These are phyloP conservation scores for Stemphylium beticola DNA, from an alignment of 2,329 filamentous ascomycete species.

Conservation along the genomic window DNA sequence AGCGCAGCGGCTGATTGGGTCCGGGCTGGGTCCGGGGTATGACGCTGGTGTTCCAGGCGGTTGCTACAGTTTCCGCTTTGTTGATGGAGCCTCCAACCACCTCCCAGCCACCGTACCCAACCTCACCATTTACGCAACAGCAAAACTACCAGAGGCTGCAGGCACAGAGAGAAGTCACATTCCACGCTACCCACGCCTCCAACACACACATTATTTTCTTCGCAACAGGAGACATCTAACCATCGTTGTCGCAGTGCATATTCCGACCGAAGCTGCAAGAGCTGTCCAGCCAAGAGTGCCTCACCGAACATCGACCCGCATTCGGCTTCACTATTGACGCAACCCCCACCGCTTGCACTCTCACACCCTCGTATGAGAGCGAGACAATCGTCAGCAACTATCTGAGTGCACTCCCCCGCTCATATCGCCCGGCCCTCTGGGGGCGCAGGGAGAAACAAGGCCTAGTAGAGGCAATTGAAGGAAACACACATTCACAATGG, in stretches of 20 bases:
- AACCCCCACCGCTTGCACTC: conserved; percentile 30
- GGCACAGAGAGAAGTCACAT: conserved; percentile 35
- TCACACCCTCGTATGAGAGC: conserved; percentile 21
- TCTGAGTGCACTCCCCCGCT: conserved; percentile 44
- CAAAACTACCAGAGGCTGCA: conserved; percentile 42
- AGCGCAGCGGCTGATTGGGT: conserved; percentile 26
- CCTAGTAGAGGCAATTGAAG: conserved; percentile 33
- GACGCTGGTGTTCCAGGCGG: conserved; percentile 25
- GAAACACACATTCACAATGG: conserved; percentile 49
- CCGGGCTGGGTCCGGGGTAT: conserved; percentile 21
- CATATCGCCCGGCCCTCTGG: conserved; percentile 48
- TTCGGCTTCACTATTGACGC: conserved; percentile 29
- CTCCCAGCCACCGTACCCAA: conserved; percentile 40
- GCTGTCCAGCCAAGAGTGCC: conserved; percentile 26
- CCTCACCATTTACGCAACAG: conserved; percentile 41
- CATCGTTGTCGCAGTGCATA: conserved; percentile 39
- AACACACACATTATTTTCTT: conserved; percentile 15
- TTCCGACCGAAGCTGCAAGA: conserved; percentile 38
- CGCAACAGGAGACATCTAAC: conserved; percentile 39
- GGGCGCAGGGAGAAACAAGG: conserved; percentile 47
- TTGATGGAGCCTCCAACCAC: conserved; percentile 21
- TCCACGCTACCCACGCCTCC: conserved; percentile 43
- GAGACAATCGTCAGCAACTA: conserved; percentile 18
- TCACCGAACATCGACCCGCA: conserved; percentile 23
- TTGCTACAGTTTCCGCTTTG: conserved; percentile 29